Base-by-base conservation (phyloP, 495 filamentous ascomycete genomes). In the Aspergillus incahuasiensis region DNA sequence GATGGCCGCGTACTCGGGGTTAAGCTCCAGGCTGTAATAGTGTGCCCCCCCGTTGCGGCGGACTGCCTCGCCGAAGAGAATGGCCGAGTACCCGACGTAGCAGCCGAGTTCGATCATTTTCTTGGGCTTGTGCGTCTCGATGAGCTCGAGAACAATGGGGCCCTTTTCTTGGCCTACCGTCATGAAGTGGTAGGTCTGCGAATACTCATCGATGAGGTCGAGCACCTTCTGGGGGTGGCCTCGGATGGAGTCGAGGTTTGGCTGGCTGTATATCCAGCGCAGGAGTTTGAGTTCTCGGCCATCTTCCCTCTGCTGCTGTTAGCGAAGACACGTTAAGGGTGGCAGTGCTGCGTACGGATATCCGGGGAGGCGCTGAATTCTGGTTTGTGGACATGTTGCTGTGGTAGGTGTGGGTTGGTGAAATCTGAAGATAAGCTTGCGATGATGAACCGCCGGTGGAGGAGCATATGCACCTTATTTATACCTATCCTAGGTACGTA, bases 61-160 rank as follows among this genome's bases (percentile, higher is more conserved):
- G 3, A 88, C 65, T 3, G 85, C 81, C 12, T 81, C 76, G 25
- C 80, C 86, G 59, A 90, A 90, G 6, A 88, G 72, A 48, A 91
- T 83, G 40, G 84, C 82, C 0, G 86, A 90, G 73, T 92, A 94
- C 41, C 90, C 90, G 28, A 91, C 74, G 69, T 92, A 95, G 45
- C 87, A 86, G 39, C 90, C 90, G 4, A 92, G 79, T 66, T 95
- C 90, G 45, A 94, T 81, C 76, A 91, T 87, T 5, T 74, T 75
- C 38, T 79, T 59, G 0, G 90, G 90, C 64, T 85, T 86, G 45
- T 78, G 62, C 52, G 86, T 71, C 11, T 68, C 66, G 54, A 94
- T 90, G 7, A 90, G 63, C 25, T 85, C 71, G 0, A 74, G 75
- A 16, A 92, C 78, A 20, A 90, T 80, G 39, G 74, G 74, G 41